Evolutionary conservation across 345 rosid genomes (phyloP).

Genomic region (Cochlearia excelsa): DNA sequence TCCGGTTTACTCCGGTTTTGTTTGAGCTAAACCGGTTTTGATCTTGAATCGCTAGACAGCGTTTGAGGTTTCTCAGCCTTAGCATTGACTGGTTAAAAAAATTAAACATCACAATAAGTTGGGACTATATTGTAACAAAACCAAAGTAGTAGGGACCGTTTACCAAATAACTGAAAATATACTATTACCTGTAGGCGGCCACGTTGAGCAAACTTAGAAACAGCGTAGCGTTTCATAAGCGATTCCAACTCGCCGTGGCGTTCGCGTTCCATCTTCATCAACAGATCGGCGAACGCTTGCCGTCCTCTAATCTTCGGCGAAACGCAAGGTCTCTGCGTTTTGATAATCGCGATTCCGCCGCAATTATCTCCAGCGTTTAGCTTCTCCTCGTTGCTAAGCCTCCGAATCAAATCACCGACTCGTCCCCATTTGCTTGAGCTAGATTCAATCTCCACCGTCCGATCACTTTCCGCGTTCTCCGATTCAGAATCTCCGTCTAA

Average conservation of each 20-base stretch:
- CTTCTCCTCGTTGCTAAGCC: constrained; percentile 36
- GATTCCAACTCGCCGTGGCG: constrained; percentile 51
- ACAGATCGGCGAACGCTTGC: constrained; percentile 68
- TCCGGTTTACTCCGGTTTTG: constrained; percentile 24
- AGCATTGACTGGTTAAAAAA: constrained; percentile 51
- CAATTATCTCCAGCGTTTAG: constrained; percentile 25
- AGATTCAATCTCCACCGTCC: constrained; percentile 25
- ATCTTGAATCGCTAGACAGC: constrained; percentile 47
- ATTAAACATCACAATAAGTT: neutral
- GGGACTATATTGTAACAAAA: too few species aligned
- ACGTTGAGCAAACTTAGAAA: constrained; percentile 68
- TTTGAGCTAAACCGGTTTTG: constrained; percentile 34
- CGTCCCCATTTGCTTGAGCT: constrained; percentile 46
- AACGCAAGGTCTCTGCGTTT: constrained; percentile 18
- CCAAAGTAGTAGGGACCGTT: neutral
- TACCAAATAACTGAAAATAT: neutral
- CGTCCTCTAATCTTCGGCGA: constrained; percentile 57
- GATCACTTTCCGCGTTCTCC: constrained; percentile 21
- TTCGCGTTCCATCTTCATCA: constrained; percentile 53
- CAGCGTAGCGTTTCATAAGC: constrained; percentile 50
- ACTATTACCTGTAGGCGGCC: constrained; percentile 77
- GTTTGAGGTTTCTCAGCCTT: constrained; percentile 51
- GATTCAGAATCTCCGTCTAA: constrained; percentile 26
- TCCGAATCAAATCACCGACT: constrained; percentile 62
- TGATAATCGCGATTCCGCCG: constrained; percentile 24